Base-by-base conservation (phyloP, 495 filamentous ascomycete species). In the Xylaria bambusicola region DNA sequence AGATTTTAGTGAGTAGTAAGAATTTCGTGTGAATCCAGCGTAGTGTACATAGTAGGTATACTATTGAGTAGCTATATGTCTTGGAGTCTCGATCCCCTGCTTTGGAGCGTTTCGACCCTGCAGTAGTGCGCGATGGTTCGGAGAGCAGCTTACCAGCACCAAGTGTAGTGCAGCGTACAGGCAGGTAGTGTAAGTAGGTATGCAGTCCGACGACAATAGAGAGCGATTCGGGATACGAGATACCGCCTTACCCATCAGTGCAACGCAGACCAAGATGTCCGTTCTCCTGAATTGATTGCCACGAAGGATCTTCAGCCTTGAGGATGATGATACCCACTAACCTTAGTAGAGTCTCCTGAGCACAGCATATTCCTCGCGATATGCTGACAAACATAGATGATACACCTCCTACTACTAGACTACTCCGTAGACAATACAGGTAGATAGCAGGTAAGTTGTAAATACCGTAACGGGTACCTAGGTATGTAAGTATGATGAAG, bases 21-120 rank as follows among this genome's bases (percentile, higher is more conserved):
- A n/a, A n/a, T n/a, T n/a, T n/a, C n/a, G n/a, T n/a, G n/a, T n/a
- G n/a, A n/a, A n/a, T n/a, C n/a, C n/a, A n/a, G n/a, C n/a, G n/a
- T n/a, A n/a, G n/a, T n/a, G n/a, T n/a, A n/a, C n/a, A n/a, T n/a
- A n/a, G n/a, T n/a, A n/a, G n/a, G n/a, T n/a, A n/a, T n/a, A n/a
- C n/a, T n/a, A n/a, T n/a, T n/a, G n/a, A n/a, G n/a, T 33, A 5
- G 29, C 29, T 5, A 10, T 6, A n/a, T 13, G 21, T 3, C 0
- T 18, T 21, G 21, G 6, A 6, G 13, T 20, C n/a, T 40, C 33
- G 40, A 40, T 40, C 35, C 35, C 50, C 23, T 52, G 15, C 20
- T 18, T 52, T 26, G 35, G 33, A n/a, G 29, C 15, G 50, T 41
- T 41, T 41, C 35, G 50, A n/a, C 50, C 13, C 17, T 51, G 48